phyloP scores from a whole-genome alignment of 106 monocot species.

The Amphibolis antarctica region DNA sequence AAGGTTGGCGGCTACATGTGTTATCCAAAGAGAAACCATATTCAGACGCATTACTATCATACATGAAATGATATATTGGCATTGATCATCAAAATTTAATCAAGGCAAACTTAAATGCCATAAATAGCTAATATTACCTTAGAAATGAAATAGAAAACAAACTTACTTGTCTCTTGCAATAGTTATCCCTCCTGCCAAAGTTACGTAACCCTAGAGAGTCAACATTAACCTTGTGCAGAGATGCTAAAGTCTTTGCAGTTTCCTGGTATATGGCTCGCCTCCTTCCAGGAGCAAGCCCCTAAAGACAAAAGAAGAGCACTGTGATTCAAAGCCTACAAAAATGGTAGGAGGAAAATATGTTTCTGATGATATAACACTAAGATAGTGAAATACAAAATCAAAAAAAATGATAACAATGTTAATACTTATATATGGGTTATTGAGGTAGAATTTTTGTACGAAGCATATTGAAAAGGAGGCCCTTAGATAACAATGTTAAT shows the following conservation, averaged over 20 bases:
- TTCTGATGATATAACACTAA: no score
- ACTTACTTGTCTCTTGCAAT: constrained; percentile 89
- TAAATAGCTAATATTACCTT: not conserved
- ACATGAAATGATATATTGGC: no score
- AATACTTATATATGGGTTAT: no score
- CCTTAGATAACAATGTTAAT: no score
- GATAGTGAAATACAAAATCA: not conserved
- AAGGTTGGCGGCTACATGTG: no score
- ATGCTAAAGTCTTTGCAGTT: constrained; percentile 62
- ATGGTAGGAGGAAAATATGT: not conserved
- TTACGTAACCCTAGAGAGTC: constrained; percentile 59
- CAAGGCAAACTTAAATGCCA: not conserved
- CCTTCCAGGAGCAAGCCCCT: constrained; percentile 58
- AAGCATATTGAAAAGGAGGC: not conserved
- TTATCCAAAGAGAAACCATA: no score
- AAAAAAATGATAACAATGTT: no score
- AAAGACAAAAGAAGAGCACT: constrained; percentile 7
- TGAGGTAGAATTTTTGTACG: not conserved
- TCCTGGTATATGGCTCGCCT: constrained; percentile 57
- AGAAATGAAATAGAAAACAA: not conserved
- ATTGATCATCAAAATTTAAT: not conserved
- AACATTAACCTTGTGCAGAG: constrained; percentile 80
- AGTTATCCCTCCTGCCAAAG: constrained; percentile 82
- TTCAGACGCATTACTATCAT: no score
- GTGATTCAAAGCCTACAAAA: not conserved